phyloP scores from a whole-genome alignment of 2,329 filamentous ascomycete species.

The Sclerotinia sclerotiorum region DNA sequence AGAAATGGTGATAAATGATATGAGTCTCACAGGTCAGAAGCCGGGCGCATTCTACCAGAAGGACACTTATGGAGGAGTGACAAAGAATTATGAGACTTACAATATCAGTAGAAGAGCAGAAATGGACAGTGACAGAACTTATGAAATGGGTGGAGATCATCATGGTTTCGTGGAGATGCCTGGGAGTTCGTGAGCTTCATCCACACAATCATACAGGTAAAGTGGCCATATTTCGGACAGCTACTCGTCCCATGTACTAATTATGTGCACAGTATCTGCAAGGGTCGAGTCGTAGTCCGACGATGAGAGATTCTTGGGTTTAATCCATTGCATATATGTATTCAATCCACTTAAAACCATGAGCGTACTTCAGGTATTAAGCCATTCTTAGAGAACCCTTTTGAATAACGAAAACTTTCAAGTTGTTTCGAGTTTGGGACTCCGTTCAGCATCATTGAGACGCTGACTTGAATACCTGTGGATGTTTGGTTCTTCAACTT shows the following conservation, averaged over 20 bases:
- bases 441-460: not conserved
- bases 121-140: not conserved
- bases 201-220: not conserved
- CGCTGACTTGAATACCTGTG: not conserved
- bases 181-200: not conserved
- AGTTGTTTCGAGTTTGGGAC: not conserved
- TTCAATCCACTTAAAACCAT: not conserved
- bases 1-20: not conserved
- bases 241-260: not conserved
- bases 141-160: slow-evolving; percentile 11
- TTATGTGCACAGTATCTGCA: not conserved
- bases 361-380: not conserved
- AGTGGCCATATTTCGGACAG: not conserved
- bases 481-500: not conserved
- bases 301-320: not conserved
- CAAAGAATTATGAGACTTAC: not conserved
- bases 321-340: not conserved
- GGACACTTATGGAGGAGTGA: not conserved
- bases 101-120: not conserved
- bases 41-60: not conserved
- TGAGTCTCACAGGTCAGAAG: not conserved
- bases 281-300: not conserved
- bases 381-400: not conserved
- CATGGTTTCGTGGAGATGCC: slow-evolving; percentile 10
- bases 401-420: not conserved